These are phyloP conservation scores for Lentinula edodes DNA, from an alignment of 768 basidiomycete genomes.

Conservation along the genomic window DNA sequence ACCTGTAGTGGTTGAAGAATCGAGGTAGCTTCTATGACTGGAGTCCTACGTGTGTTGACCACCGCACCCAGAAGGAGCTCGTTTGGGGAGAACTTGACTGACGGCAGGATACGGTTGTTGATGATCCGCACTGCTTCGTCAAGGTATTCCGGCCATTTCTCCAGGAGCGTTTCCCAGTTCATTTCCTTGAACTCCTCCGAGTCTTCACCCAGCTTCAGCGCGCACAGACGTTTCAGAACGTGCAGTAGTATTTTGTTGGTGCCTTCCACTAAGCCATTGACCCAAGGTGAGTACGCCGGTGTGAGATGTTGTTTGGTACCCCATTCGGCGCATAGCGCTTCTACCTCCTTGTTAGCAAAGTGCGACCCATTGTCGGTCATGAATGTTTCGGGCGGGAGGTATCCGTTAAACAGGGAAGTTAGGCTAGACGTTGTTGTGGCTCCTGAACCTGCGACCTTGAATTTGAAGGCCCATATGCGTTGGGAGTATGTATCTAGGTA, in stretches of 20 bases:
- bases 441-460: constrained; percentile 11
- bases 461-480: constrained; percentile 18
- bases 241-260: constrained; percentile 6
- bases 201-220: background rate
- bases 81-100: background rate
- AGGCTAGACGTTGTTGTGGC: constrained; percentile 16
- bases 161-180: background rate
- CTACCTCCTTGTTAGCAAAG: constrained; percentile 29
- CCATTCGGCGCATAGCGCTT: constrained; percentile 16
- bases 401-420: constrained; percentile 17
- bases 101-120: background rate
- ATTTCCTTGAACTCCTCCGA: background rate
- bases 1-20: background rate
- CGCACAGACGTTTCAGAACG: background rate
- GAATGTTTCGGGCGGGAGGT: constrained; percentile 21
- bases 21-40: background rate
- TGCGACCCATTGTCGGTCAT: constrained; percentile 12
- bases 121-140: background rate
- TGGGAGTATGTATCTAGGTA: too few relatives aligned
- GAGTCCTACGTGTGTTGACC: background rate
- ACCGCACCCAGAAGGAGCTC: background rate
- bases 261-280: too few relatives aligned
- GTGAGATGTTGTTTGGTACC: background rate
- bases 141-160: background rate
- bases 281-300: background rate